Conservation (phyloP, 768 basidiomycete species). For the Lactifluus echinatus region DNA sequence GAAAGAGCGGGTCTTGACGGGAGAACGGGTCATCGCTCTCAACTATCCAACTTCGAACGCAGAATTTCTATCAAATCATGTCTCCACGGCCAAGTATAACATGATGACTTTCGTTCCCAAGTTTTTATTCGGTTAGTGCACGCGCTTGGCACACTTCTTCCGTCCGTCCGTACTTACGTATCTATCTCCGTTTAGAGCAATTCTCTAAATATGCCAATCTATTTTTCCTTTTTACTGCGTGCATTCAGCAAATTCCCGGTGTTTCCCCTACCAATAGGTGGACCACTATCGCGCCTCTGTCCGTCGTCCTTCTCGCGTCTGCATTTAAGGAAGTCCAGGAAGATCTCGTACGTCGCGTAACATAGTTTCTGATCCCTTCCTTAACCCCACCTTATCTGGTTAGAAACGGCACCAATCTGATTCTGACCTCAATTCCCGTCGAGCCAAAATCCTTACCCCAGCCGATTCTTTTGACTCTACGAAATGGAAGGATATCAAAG, state of each 20-base stretch:
- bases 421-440: slow-evolving; percentile 78
- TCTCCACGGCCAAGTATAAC: slow-evolving; percentile 96
- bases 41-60: slow-evolving; percentile 63
- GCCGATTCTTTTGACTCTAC: slow-evolving; percentile 57
- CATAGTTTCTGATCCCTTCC: neutral
- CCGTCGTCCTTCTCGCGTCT: slow-evolving; percentile 81
- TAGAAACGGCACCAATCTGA: slow-evolving; percentile 98
- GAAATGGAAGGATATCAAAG: slow-evolving; percentile 84
- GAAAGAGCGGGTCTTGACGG: slow-evolving; percentile 52
- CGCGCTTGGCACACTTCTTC: neutral
- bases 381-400: neutral
- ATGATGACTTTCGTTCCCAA: slow-evolving; percentile 80
- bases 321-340: slow-evolving; percentile 95
- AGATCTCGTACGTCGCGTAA: slow-evolving; percentile 59
- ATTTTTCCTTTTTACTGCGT: slow-evolving; percentile 97
- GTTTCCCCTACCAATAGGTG: slow-evolving; percentile 94
- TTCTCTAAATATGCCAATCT: slow-evolving; percentile 98
- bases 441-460: slow-evolving; percentile 61
- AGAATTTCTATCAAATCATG: slow-evolving; percentile 71
- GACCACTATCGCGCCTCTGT: slow-evolving; percentile 90
- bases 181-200: slow-evolving; percentile 54
- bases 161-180: slow-evolving; percentile 4
- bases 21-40: slow-evolving; percentile 75
- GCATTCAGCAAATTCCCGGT: slow-evolving; percentile 95
- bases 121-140: slow-evolving; percentile 73